These are phyloP conservation scores for Jasminum sambac DNA, from an alignment of 257 asterid genomes.

Conservation along the genomic window DNA sequence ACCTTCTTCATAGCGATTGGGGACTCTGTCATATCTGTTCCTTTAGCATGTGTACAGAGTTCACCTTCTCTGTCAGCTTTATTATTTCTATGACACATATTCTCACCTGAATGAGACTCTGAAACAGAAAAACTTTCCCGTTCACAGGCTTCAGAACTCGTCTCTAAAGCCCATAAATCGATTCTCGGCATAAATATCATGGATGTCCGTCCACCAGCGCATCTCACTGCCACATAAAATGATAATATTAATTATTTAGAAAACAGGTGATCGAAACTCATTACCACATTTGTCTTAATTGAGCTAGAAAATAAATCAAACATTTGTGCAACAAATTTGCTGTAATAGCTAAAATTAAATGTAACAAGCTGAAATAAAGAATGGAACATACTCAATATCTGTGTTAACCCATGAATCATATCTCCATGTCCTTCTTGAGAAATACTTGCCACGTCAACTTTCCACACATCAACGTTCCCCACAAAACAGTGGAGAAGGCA, in stretches of 20 bases:
- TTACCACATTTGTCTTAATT: conserved; percentile 1
- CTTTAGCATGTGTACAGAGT: conserved; percentile 31
- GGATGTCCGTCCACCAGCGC: conserved; percentile 58
- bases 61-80: conserved; percentile 37
- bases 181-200: conserved; percentile 86
- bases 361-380: conserved; percentile 18
- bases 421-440: conserved; percentile 97
- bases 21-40: conserved; percentile 28
- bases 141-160: conserved; percentile 40
- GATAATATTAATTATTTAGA: conserved; percentile 26
- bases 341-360: conserved; percentile 17
- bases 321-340: conserved; percentile 14
- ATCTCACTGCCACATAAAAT: conserved; percentile 72
- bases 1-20: conserved; percentile 43
- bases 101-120: conserved; percentile 29
- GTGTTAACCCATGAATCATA: conserved; percentile 80
- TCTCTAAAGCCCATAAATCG: conserved; percentile 92
- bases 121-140: conserved; percentile 33
- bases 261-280: conserved; percentile 6
- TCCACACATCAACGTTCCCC: conserved; percentile 77
- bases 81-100: conserved; percentile 21
- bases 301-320: conserved; percentile 16
- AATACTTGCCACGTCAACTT: conserved; percentile 86
- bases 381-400: conserved; percentile 66
- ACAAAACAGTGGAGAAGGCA: conserved; percentile 90